These are phyloP conservation scores for Pueraria montana DNA, from an alignment of 306 rosid genomes.

Conservation along the genomic window DNA sequence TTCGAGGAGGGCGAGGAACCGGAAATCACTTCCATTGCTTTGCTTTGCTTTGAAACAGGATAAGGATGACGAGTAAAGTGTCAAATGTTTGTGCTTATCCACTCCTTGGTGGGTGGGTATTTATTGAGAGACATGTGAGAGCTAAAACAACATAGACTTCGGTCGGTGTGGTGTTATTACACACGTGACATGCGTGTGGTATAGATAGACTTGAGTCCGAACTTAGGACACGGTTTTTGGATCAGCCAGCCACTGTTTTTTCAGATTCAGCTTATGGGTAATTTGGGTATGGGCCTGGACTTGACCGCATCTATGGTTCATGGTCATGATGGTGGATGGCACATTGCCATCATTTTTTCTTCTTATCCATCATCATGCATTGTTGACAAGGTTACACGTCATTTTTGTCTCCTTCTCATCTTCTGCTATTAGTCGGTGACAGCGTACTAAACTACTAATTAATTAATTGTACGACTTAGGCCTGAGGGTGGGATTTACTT, in stretches of 20 bases:
- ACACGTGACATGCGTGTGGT: constrained; percentile 34
- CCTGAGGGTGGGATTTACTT: neutral
- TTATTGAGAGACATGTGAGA: constrained; percentile 11
- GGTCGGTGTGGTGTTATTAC: too few relatives aligned
- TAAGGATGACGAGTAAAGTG: neutral
- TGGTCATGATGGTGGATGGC: neutral
- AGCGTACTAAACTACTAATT: too few relatives aligned
- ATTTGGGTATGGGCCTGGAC: constrained; percentile 24
- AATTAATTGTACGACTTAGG: neutral
- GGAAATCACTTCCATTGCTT: constrained; percentile 46
- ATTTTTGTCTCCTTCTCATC: constrained; percentile 6
- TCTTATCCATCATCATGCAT: neutral
- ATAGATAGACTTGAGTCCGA: too few relatives aligned
- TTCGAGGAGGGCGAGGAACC: constrained; percentile 42
- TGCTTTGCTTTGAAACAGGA: neutral
- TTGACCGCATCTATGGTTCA: neutral
- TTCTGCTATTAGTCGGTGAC: neutral
- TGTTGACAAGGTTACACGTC: constrained; percentile 37
- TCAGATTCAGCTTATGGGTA: neutral
- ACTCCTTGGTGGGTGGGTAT: neutral
- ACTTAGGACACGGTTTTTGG: neutral
- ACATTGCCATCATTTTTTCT: neutral
- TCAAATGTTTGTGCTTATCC: constrained; percentile 44
- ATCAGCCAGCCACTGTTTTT: neutral
- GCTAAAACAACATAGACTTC: neutral